Evolutionary conservation across 2,329 filamentous ascomycete genomes (phyloP), one percentile per base, ranked within the genome.

Genomic region (Curvularia sp.): DNA sequence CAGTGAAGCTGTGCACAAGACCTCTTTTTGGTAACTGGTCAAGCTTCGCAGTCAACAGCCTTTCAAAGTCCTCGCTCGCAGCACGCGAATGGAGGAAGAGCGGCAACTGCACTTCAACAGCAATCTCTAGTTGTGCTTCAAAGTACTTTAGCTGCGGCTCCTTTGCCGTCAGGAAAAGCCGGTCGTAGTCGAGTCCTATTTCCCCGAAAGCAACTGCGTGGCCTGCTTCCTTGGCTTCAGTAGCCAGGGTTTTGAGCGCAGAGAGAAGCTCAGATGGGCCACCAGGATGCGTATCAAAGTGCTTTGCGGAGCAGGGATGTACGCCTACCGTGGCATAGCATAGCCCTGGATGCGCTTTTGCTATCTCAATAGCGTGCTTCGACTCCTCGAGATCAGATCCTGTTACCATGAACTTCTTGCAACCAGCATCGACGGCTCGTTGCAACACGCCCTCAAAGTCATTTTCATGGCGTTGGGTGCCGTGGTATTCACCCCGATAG

Each of bases 121-220:
- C 93, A 3, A 98, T 82, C 56, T 89, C 85, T 3, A 98, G 84
- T 76, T 99, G 95, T 6, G 86, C 85, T 41, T 88, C 87, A 75
- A 99, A 99, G 59, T 92, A 93, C 72, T 92, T 89, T 28, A 93
- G 81, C 77, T 99, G 95, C 15, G 89, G 85, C 23, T 89, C 87
- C 70, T 89, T 91, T 38, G 89, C 86, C 71, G 91, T 93, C 70
- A 93, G 89, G 69, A 92, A 90, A 34, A 99, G 81, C 1, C 95
- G 87, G 79, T 99, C 95, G 74, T 98, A 99, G 79, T 99, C 95
- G 3, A 99, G 88, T 1, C 95, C 95, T 61, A 99, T 92, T 78
- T 99, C 95, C 48, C 95, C 95, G 74, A 97, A 93, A 6, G 95
- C 94, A 6, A 86, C 84, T 1, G 92, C 88, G 39, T 91, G 83